phyloP scores from a whole-genome alignment of 1,139 yeast genomes.

The Casaregolazyma lundiana region DNA sequence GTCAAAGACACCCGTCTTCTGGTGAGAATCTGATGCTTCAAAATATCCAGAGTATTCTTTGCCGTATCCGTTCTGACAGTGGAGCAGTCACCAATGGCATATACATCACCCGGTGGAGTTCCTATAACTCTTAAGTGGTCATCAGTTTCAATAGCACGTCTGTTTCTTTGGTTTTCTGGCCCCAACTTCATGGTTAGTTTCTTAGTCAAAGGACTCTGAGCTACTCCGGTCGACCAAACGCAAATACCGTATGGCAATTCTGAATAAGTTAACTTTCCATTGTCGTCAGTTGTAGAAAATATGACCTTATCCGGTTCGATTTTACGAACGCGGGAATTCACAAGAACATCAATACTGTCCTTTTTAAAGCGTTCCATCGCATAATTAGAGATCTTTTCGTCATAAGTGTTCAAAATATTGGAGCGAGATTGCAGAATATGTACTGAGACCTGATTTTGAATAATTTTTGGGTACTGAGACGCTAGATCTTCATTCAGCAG shows the following conservation, averaged over 20 bases:
- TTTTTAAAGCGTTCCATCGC: constrained; percentile 56
- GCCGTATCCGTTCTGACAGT: constrained; percentile 56
- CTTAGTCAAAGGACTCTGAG: constrained; percentile 53
- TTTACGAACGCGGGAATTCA: constrained; percentile 55
- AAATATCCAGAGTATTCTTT: constrained; percentile 44
- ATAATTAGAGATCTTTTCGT: constrained; percentile 53
- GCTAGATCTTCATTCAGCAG: constrained; percentile 55
- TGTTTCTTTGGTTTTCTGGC: constrained; percentile 45
- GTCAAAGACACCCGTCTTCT: constrained; percentile 21
- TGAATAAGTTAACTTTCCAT: constrained; percentile 40
- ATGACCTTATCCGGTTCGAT: constrained; percentile 50
- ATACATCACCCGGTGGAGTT: constrained; percentile 56
- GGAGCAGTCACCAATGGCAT: constrained; percentile 65
- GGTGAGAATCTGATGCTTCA: constrained; percentile 26
- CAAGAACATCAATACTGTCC: constrained; percentile 54
- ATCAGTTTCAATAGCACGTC: constrained; percentile 62
- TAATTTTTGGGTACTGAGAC: constrained; percentile 48
- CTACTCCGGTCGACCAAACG: constrained; percentile 67
- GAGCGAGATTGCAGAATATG: constrained; percentile 63
- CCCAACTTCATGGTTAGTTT: constrained; percentile 42
- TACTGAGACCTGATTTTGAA: constrained; percentile 56
- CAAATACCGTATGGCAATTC: constrained; percentile 58
- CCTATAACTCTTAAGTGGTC: constrained; percentile 60
- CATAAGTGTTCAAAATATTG: constrained; percentile 60
- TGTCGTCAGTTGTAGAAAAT: constrained; percentile 39